A percentile compares a stretch with the other conserved stretches of the same genome.
These are phyloP conservation scores for Globisporangium alternatum DNA, from an alignment of 352 stramenopile genomes.

Conservation along the genomic window DNA sequence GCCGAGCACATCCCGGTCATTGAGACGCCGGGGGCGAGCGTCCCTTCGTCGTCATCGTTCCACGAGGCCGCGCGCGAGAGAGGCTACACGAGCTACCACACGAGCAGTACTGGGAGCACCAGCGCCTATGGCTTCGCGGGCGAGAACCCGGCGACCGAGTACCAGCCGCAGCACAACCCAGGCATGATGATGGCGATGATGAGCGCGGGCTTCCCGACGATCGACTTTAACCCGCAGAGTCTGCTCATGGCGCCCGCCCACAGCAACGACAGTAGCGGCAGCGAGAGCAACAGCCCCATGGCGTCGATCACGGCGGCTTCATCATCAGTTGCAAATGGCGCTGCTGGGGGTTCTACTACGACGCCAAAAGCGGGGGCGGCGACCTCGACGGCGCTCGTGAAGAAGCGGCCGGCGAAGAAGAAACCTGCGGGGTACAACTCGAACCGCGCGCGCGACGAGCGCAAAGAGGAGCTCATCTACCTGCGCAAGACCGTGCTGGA, in stretches of 20 bases:
- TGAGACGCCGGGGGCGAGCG: conserved; percentile 4
- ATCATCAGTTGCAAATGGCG: conserved; percentile 13
- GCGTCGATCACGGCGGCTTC: conserved; percentile 3
- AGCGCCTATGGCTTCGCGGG: background rate
- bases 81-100: conserved; percentile 1
- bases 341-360: background rate
- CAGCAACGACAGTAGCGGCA: conserved; percentile 7
- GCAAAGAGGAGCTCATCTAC: conserved; percentile 70
- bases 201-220: conserved; percentile 17
- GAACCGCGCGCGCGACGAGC: conserved; percentile 52
- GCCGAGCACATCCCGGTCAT: conserved; percentile 14
- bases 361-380: conserved; percentile 10
- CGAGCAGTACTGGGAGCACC: background rate
- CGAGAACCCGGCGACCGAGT: conserved; percentile 2
- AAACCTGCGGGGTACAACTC: conserved; percentile 43
- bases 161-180: conserved; percentile 16
- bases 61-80: background rate
- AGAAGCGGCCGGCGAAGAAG: conserved; percentile 35
- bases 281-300: background rate
- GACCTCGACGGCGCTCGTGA: conserved; percentile 17
- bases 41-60: conserved; percentile 2
- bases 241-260: conserved; percentile 10
- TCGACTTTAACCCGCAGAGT: conserved; percentile 16
- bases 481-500: conserved; percentile 53
- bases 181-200: conserved; percentile 22